These are phyloP conservation scores for Aspergillus fijiensis DNA, from an alignment of 2,329 filamentous ascomycete species.

Conservation along the genomic window DNA sequence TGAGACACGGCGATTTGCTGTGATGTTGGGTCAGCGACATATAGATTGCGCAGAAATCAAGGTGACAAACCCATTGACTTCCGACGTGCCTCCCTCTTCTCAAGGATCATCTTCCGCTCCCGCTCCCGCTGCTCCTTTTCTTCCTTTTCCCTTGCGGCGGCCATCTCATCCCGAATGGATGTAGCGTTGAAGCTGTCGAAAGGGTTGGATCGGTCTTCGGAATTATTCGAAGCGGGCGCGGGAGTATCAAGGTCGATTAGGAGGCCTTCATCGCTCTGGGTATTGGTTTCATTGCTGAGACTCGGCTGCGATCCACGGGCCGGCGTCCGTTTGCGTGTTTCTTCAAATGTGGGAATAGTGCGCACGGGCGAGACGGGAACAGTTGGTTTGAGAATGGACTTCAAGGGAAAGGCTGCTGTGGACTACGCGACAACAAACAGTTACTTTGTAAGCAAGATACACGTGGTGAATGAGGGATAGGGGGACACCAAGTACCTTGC, in stretches of 20 bases:
- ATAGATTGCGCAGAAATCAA: not conserved
- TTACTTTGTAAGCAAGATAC: conserved; percentile 5
- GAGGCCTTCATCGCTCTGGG: conserved; percentile 31
- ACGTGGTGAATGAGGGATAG: conserved; percentile 4
- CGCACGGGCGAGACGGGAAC: conserved; percentile 66
- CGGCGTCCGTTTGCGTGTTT: conserved; percentile 46
- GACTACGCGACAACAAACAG: conserved; percentile 34
- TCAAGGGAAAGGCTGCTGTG: conserved; percentile 46
- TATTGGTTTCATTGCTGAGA: conserved; percentile 18
- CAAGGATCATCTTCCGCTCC: conserved; percentile 60
- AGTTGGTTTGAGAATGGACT: conserved; percentile 79
- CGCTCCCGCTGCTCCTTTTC: conserved; percentile 61
- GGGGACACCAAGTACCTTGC: conserved; percentile 62
- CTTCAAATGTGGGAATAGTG: conserved; percentile 61
- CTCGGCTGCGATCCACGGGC: conserved; percentile 31
- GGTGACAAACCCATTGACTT: conserved; percentile 70
- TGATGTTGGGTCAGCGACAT: conserved; percentile 19
- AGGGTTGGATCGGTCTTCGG: conserved; percentile 48
- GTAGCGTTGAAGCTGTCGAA: conserved; percentile 47
- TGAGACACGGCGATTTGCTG: conserved; percentile 84
- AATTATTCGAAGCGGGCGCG: conserved; percentile 30
- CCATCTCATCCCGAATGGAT: conserved; percentile 52
- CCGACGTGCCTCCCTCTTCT: conserved; percentile 80
- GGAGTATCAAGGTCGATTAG: conserved; percentile 48
- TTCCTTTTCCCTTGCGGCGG: conserved; percentile 67